These are phyloP conservation scores for Xylaria sp. DNA, from an alignment of 2,329 filamentous ascomycete species.

Conservation along the genomic window DNA sequence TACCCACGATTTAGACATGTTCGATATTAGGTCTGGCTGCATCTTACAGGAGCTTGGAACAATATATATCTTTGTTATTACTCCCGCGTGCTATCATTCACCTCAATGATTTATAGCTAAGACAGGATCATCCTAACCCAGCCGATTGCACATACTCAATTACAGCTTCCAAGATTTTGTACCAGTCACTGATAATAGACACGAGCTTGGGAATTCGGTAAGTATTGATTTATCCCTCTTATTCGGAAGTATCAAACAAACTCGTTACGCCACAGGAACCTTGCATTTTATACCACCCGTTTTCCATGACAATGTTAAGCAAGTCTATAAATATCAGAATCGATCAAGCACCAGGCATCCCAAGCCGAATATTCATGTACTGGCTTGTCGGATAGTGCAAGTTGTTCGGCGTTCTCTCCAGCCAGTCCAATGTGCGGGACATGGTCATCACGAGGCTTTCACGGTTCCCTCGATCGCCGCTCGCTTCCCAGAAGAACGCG, in stretches of 20 bases:
- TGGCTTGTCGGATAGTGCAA: constrained; percentile 66
- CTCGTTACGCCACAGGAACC: constrained; percentile 5
- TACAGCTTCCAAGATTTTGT: neutral
- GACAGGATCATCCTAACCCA: neutral
- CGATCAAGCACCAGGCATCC: constrained; percentile 46
- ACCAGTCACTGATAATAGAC: neutral
- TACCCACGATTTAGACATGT: neutral
- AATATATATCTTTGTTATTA: constrained; percentile 18
- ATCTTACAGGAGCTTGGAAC: neutral
- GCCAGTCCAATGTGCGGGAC: constrained; percentile 57
- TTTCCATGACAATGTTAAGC: constrained; percentile 1
- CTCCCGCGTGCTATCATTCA: neutral
- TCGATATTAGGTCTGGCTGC: neutral
- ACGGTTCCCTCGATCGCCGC: constrained; percentile 66
- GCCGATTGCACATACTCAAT: neutral
- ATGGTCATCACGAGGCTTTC: constrained; percentile 69
- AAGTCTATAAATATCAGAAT: neutral
- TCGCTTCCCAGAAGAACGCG: constrained; percentile 87
- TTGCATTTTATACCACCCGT: constrained; percentile 7
- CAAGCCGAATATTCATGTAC: constrained; percentile 66
- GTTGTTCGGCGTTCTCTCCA: constrained; percentile 64
- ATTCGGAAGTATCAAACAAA: neutral
- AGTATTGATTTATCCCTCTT: constrained; percentile 2
- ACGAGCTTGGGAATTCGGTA: neutral
- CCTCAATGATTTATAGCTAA: neutral